phyloP scores from a whole-genome alignment of 345 rosid genomes.

The Abelmoschus esculentus region DNA sequence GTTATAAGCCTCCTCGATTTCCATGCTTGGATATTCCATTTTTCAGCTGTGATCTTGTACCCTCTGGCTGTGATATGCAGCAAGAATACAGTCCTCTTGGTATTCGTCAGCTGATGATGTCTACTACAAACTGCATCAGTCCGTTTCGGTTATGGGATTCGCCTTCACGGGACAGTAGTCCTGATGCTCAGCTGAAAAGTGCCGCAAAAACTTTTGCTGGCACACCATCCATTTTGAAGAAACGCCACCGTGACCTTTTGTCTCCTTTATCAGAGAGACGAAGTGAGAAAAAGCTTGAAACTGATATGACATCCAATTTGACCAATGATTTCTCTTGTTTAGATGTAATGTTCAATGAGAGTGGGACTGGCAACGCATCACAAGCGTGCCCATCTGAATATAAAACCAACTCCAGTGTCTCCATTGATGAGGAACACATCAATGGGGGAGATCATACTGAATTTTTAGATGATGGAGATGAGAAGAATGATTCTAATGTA shows the following conservation, averaged over 20 bases:
- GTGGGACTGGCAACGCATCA: slow-evolving; percentile 29
- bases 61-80: slow-evolving; percentile 64
- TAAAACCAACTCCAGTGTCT: slow-evolving; percentile 22
- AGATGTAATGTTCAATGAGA: slow-evolving; percentile 72
- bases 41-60: slow-evolving; percentile 90
- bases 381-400: slow-evolving; percentile 26
- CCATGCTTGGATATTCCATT: slow-evolving; percentile 90
- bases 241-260: slow-evolving; percentile 72
- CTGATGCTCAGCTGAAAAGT: slow-evolving; percentile 68
- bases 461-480: slow-evolving; percentile 16
- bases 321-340: slow-evolving; percentile 71
- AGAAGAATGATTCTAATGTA: slow-evolving; percentile 21
- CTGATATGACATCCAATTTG: slow-evolving; percentile 56
- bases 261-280: slow-evolving; percentile 83
- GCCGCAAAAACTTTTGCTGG: slow-evolving; percentile 64
- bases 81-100: slow-evolving; percentile 98
- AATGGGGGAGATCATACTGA: slow-evolving; percentile 18
- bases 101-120: slow-evolving; percentile 88
- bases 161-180: slow-evolving; percentile 57
- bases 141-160: slow-evolving; percentile 95
- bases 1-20: slow-evolving; percentile 97
- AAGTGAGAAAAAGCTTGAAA: slow-evolving; percentile 75
- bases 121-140: slow-evolving; percentile 73
- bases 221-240: slow-evolving; percentile 85
- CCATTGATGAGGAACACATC: slow-evolving; percentile 23